phyloP scores from a whole-genome alignment of 805 yeast genomes.

The Lipomyces kockii region DNA sequence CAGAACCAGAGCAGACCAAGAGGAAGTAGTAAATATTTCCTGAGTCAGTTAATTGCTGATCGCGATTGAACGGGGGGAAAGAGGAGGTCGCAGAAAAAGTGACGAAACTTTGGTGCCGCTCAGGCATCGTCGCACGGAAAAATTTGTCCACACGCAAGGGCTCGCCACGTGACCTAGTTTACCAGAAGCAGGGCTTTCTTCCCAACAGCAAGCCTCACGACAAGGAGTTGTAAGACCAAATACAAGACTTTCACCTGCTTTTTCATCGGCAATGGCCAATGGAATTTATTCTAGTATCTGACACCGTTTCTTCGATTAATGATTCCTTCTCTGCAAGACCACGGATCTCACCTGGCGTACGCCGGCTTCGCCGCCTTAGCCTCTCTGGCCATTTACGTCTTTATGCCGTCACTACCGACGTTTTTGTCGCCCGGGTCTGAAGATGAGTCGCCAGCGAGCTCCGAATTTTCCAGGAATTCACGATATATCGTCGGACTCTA shows the following conservation, averaged over 20 bases:
- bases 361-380: constrained; percentile 23
- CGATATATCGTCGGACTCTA: constrained; percentile 75
- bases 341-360: constrained; percentile 17
- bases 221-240: neutral
- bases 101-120: constrained; percentile 3
- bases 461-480: constrained; percentile 24
- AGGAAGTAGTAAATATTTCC: neutral
- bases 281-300: neutral
- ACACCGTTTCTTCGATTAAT: neutral
- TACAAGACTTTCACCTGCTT: neutral
- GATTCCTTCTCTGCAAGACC: constrained; percentile 18
- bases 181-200: neutral
- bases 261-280: neutral
- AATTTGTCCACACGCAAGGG: neutral
- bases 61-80: neutral
- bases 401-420: constrained; percentile 42
- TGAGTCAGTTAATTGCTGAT: neutral
- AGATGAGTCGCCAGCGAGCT: constrained; percentile 10
- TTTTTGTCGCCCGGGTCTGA: constrained; percentile 28
- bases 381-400: constrained; percentile 44
- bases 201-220: too few relatives aligned
- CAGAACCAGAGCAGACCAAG: constrained; percentile 4
- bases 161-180: neutral
- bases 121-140: neutral
- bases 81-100: neutral